Evolutionary conservation across 768 basidiomycete genomes (phyloP), one percentile per base, ranked within the genome.

Genomic region (Hericium erinaceus): DNA sequence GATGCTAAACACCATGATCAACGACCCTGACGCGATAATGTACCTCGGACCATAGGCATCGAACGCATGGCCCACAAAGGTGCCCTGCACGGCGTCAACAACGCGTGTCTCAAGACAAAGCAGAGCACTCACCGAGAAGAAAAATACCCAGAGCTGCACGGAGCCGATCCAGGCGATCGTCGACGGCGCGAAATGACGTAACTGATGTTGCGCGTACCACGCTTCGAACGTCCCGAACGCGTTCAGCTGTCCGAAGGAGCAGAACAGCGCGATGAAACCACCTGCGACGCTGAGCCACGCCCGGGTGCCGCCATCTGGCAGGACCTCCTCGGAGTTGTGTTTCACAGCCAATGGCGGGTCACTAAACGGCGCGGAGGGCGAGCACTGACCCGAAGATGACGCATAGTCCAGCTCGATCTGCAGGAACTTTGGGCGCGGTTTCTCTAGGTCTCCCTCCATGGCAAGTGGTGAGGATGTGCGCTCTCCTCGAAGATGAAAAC

Each of bases 121-220:
- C 15, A 6, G 18, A 20, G 22, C 26, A 28, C 9, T 11, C 49
- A 51, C 49, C 24, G 49, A 51, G 13, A 53, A 53, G 52, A 53
- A 39, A 12, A 53, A 39, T 1, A 53, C 37, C 37, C 52, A 53
- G 2, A 37, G 37, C 52, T 68, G 67, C 38, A 64, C 59, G 6
- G 67, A 61, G 24, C 67, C 67, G 41, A 68, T 66, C 67, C 67
- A 68, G 22, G 67, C 63, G 38, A 68, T 66, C 22, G 60, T 53
- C 37, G 64, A 65, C 18, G 63, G 57, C 2, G 65, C 63, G 48
- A 61, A 49, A n/a, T 58, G 52, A 39, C 58, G 53, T 26, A 68
- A 59, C 18, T 64, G 64, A 49, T 68, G 48, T 33, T 58, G 33
- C 28, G 60, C 54, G 46, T 67, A 67, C 44, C 62, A 67, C 46